Percentiles rank a stretch among this genome's conserved stretches.
These are phyloP conservation scores for Euphorbia schlechtendalii DNA, from an alignment of 441 rosid genomes.

Conservation along the genomic window DNA sequence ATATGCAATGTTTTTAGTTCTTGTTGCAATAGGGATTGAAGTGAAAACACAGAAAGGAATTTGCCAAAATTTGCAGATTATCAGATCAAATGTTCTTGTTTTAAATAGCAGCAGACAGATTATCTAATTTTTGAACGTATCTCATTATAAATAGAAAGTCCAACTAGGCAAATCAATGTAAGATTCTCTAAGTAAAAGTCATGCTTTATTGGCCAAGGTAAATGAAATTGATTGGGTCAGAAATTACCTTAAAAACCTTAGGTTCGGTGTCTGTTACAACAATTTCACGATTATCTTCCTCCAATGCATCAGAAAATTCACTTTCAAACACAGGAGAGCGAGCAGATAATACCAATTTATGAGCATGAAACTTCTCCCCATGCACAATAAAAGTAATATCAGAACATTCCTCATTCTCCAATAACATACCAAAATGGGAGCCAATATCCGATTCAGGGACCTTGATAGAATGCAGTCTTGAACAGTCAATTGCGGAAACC, in stretches of 20 bases:
- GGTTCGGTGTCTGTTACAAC: slow-evolving; percentile 38
- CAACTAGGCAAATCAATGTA: not conserved
- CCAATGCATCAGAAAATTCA: slow-evolving; percentile 27
- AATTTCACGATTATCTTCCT: slow-evolving; percentile 29
- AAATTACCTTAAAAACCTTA: slow-evolving; percentile 42
- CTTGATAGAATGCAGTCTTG: slow-evolving; percentile 32
- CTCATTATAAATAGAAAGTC: not conserved
- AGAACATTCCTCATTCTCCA: slow-evolving; percentile 41
- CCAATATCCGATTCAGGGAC: slow-evolving; percentile 47
- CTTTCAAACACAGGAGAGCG: slow-evolving; percentile 42
- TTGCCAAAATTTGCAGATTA: not conserved
- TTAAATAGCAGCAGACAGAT: not conserved
- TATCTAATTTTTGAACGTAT: not conserved
- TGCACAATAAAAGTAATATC: slow-evolving; percentile 42
- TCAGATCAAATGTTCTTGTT: not conserved
- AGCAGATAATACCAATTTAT: slow-evolving; percentile 50
- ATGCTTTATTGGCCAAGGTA: slow-evolving; percentile 8
- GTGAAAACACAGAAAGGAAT: not conserved
- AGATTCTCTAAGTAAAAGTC: not conserved
- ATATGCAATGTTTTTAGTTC: not conserved
- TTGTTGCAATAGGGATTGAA: not conserved
- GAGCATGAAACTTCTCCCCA: slow-evolving; percentile 47
- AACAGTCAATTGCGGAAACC: slow-evolving; percentile 37
- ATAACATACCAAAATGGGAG: slow-evolving; percentile 35
- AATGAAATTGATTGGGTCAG: slow-evolving; percentile 8